phyloP scores from a whole-genome alignment of 2,329 filamentous ascomycete species.

The Colletotrichum australisinense region DNA sequence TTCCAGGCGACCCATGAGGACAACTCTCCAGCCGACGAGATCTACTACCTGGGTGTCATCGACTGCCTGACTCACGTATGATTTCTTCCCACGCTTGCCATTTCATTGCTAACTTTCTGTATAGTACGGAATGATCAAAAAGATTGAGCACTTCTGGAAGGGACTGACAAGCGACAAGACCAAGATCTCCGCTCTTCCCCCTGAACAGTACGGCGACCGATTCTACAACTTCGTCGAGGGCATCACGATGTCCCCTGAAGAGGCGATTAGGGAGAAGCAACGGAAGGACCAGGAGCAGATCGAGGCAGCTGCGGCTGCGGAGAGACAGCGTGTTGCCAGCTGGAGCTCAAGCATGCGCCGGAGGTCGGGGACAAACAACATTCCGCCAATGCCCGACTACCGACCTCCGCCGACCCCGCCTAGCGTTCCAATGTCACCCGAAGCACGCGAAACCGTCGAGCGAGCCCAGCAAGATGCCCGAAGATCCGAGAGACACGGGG shows the following conservation, averaged over 20 bases:
- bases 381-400: constrained; percentile 59
- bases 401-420: constrained; percentile 56
- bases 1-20: constrained; percentile 94
- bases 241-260: constrained; percentile 90
- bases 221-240: constrained; percentile 93
- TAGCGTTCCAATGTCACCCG: constrained; percentile 45
- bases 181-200: constrained; percentile 93
- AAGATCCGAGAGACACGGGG: constrained; percentile 46
- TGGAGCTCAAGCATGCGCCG: constrained; percentile 50
- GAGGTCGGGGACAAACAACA: constrained; percentile 42
- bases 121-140: constrained; percentile 96
- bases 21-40: constrained; percentile 84
- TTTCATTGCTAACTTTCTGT: constrained; percentile 26
- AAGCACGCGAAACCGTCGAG: constrained; percentile 53
- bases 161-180: constrained; percentile 84
- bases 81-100: constrained; percentile 39
- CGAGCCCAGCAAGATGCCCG: constrained; percentile 52
- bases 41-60: constrained; percentile 98
- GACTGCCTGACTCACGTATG: constrained; percentile 97
- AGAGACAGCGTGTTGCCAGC: constrained; percentile 49
- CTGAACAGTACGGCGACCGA: constrained; percentile 90
- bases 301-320: constrained; percentile 47
- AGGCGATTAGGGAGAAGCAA: constrained; percentile 75
- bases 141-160: constrained; percentile 97
- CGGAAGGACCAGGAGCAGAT: constrained; percentile 72